Conservation (phyloP, 441 rosid genomes). For the Adansonia gregorii region DNA sequence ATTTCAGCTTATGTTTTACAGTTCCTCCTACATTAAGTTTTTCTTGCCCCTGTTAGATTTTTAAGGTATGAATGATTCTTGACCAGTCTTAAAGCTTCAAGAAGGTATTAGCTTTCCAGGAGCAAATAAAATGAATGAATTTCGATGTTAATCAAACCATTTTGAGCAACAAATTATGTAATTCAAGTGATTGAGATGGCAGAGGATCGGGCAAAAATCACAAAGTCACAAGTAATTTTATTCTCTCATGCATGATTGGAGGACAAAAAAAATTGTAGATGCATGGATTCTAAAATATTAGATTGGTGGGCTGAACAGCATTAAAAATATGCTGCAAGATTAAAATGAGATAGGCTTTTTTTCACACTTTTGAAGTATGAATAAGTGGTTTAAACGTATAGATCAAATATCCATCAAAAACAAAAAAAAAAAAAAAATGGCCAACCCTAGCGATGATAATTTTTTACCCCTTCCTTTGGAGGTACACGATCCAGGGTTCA, state of each 20-base stretch:
- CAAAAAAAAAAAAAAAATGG: neutral
- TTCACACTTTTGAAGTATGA: too few species aligned
- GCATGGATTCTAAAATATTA: neutral
- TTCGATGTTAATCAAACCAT: neutral
- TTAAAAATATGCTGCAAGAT: slow-evolving; percentile 4
- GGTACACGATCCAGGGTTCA: neutral
- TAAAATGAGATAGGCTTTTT: neutral
- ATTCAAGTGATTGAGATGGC: slow-evolving; percentile 13
- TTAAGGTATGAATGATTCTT: slow-evolving; percentile 4
- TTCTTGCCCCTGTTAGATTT: slow-evolving; percentile 9
- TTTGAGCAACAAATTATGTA: neutral
- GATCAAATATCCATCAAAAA: neutral
- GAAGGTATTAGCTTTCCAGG: neutral
- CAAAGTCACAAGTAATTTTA: neutral
- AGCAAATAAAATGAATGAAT: neutral
- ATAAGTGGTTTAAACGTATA: too few species aligned
- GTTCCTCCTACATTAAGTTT: neutral
- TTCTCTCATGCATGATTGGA: neutral
- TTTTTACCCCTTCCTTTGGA: neutral
- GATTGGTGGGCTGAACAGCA: neutral
- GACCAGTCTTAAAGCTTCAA: neutral
- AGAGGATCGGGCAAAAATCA: neutral
- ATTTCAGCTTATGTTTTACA: neutral
- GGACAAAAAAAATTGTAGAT: neutral
- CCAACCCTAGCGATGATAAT: neutral